Percentiles rank a stretch among this genome's conserved stretches.
phyloP scores from a whole-genome alignment of 129 eudicot species.

The Tagetes erecta region DNA sequence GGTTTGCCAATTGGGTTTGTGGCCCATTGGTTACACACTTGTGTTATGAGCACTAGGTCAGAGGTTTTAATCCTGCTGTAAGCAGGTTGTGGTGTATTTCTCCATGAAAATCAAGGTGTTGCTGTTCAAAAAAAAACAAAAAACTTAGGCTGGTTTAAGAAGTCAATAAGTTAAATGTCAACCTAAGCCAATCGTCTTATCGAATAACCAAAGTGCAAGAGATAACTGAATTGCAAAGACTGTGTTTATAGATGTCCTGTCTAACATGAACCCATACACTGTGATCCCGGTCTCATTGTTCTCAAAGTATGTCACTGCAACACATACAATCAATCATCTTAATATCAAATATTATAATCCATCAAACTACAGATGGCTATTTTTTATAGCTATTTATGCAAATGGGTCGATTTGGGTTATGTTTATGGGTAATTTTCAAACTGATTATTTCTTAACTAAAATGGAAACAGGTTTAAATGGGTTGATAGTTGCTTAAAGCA shows the following conservation, averaged over 20 bases:
- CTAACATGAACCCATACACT: slow-evolving; percentile 33
- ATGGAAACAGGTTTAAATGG: not conserved
- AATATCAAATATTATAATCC: not conserved
- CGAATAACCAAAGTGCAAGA: slow-evolving; percentile 35
- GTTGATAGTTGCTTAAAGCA: not conserved
- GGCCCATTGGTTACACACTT: too few relatives aligned
- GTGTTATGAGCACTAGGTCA: too few relatives aligned
- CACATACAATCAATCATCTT: not conserved
- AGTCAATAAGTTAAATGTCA: not conserved
- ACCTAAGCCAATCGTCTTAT: slow-evolving; percentile 26
- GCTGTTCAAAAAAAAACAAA: not conserved
- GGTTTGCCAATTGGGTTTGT: too few relatives aligned
- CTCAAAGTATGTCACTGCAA: slow-evolving; percentile 39
- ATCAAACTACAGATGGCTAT: not conserved
- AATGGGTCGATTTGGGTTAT: not conserved
- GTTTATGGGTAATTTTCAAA: not conserved
- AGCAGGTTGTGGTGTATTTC: too few relatives aligned
- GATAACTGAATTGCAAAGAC: slow-evolving; percentile 32
- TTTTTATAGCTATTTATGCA: not conserved
- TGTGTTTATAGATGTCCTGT: slow-evolving; percentile 35
- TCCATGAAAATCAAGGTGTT: too few relatives aligned
- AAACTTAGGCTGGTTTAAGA: not conserved
- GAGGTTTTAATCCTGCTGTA: too few relatives aligned
- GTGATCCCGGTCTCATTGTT: slow-evolving; percentile 37
- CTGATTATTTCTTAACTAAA: not conserved